These are phyloP conservation scores for Ganoderma meredithae DNA, from an alignment of 1,284 basidiomycete species.

Conservation along the genomic window DNA sequence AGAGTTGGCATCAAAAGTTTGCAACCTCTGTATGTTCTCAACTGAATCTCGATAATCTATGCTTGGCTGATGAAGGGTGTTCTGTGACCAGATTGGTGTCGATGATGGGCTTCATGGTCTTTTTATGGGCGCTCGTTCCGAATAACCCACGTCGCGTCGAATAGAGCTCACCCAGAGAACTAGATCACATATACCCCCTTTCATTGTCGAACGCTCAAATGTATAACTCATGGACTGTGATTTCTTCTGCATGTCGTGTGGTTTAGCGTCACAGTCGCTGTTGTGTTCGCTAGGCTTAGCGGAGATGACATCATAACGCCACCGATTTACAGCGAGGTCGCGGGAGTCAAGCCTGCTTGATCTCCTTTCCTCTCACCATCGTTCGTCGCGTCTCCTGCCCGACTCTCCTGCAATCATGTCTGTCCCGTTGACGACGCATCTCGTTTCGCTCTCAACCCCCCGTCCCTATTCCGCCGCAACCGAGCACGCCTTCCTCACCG, in stretches of 20 bases:
- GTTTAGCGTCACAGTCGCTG: no score
- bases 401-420: slow-evolving; percentile 5
- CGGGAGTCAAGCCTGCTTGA: neutral
- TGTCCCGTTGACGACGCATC: slow-evolving; percentile 40
- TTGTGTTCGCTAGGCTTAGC: neutral
- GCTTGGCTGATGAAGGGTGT: neutral
- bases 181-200: neutral
- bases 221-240: neutral
- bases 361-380: neutral
- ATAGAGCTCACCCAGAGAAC: slow-evolving; percentile 10
- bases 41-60: neutral
- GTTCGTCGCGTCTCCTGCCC: neutral
- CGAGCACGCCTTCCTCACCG: slow-evolving; percentile 61
- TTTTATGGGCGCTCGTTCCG: slow-evolving; percentile 36
- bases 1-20: slow-evolving; percentile 46
- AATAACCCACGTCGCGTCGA: slow-evolving; percentile 26
- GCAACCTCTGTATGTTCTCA: slow-evolving; percentile 32
- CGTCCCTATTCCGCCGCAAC: slow-evolving; percentile 56
- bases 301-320: slow-evolving; percentile 6
- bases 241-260: neutral
- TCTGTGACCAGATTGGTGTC: slow-evolving; percentile 29
- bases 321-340: neutral
- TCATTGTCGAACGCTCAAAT: neutral
- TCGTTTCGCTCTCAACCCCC: slow-evolving; percentile 46
- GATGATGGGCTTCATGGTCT: slow-evolving; percentile 37